phyloP scores from a whole-genome alignment of 306 rosid genomes.

The Sophora flavescens region DNA sequence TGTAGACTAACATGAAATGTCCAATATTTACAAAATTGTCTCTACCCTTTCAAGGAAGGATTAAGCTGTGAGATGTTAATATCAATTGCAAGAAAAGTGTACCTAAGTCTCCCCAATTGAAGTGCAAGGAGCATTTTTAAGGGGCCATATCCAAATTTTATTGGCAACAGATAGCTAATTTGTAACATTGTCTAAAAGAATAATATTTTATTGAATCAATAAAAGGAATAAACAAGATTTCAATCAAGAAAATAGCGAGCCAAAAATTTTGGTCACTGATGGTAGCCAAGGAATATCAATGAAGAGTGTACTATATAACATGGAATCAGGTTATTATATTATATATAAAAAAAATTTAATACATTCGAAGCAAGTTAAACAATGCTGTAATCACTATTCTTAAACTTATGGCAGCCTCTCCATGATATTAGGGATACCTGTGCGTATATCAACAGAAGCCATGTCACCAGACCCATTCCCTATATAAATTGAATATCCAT shows the following conservation, averaged over 20 bases:
- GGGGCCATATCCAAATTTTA: no score
- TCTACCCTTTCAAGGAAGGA: not conserved
- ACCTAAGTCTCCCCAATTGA: not conserved
- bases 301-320: not conserved
- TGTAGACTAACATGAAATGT: not conserved
- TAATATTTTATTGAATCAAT: not conserved
- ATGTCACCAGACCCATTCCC: constrained; percentile 98
- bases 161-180: constrained; percentile 6
- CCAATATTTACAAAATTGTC: not conserved
- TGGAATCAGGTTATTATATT: not conserved
- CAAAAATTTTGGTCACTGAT: not conserved
- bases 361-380: constrained; percentile 12
- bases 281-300: not conserved
- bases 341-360: no score
- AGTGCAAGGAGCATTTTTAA: not conserved
- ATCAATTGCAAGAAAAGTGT: constrained; percentile 14
- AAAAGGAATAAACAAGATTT: not conserved
- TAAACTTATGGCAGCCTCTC: constrained; percentile 23
- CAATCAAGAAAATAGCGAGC: not conserved
- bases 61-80: not conserved
- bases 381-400: constrained; percentile 9
- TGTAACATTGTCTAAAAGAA: constrained; percentile 3
- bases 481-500: constrained; percentile 79
- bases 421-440: constrained; percentile 62
- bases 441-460: constrained; percentile 87